These are phyloP conservation scores for Coffea eugenioides DNA, from an alignment of 257 asterid genomes.

Conservation along the genomic window DNA sequence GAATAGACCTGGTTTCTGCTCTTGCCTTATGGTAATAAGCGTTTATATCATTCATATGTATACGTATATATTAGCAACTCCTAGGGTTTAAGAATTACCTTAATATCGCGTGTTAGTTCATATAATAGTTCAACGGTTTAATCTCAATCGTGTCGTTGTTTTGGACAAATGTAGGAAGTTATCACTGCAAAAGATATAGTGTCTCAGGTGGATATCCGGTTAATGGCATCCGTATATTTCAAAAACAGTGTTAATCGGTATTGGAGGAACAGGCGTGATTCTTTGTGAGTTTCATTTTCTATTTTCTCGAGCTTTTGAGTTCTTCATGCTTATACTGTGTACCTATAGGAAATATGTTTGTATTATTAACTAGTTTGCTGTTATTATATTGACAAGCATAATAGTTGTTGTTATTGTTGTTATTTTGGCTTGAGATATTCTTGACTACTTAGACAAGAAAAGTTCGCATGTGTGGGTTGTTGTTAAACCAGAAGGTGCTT, in stretches of 20 bases:
- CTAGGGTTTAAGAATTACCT: conserved; percentile 12
- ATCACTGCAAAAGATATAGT: conserved; percentile 70
- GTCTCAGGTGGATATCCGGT: conserved; percentile 71
- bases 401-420: neutral
- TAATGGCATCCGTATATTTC: conserved; percentile 87
- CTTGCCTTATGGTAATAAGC: conserved; percentile 76
- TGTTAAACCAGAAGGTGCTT: neutral
- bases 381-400: neutral
- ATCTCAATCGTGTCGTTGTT: neutral
- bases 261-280: conserved; percentile 87
- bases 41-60: neutral
- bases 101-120: neutral
- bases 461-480: neutral
- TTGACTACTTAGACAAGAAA: neutral
- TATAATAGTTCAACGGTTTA: neutral
- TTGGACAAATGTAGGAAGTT: conserved; percentile 60
- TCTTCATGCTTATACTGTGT: neutral
- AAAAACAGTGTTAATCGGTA: conserved; percentile 79
- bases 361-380: neutral
- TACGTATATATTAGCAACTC: neutral
- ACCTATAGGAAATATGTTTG: no score
- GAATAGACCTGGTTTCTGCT: conserved; percentile 91
- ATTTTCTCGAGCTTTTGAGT: conserved; percentile 4
- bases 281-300: conserved; percentile 50
- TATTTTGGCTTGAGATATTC: neutral